A percentile compares a stretch with the other conserved stretches of the same genome.
These are phyloP conservation scores for Emergomyces africanus DNA, from an alignment of 2,329 filamentous ascomycete species.

Conservation along the genomic window DNA sequence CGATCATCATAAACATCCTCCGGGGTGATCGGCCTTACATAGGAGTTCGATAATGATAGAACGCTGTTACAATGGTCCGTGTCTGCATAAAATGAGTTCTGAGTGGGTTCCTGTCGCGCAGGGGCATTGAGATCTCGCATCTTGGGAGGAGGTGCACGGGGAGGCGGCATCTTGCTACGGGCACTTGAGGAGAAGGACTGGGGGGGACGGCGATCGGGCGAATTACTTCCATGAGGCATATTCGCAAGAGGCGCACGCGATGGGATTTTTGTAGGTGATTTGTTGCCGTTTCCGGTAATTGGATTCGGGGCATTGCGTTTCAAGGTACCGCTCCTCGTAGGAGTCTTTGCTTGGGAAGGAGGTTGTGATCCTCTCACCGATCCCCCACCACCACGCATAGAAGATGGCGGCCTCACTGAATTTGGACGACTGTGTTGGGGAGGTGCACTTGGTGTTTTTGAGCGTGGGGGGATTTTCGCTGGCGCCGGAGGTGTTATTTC, in stretches of 20 bases:
- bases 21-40: slow-evolving; percentile 49
- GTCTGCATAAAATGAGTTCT: slow-evolving; percentile 17
- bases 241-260: slow-evolving; percentile 34
- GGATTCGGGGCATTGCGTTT: slow-evolving; percentile 22
- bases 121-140: slow-evolving; percentile 71
- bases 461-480: slow-evolving; percentile 51
- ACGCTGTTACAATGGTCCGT: slow-evolving; percentile 41
- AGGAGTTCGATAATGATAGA: slow-evolving; percentile 21
- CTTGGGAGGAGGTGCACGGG: slow-evolving; percentile 68
- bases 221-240: slow-evolving; percentile 51
- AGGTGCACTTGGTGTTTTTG: slow-evolving; percentile 33
- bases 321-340: slow-evolving; percentile 28
- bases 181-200: slow-evolving; percentile 27
- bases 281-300: slow-evolving; percentile 12
- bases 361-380: slow-evolving; percentile 29
- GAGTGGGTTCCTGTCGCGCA: slow-evolving; percentile 29
- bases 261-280: slow-evolving; percentile 38
- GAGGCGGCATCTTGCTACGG: slow-evolving; percentile 37
- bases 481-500: slow-evolving; percentile 54
- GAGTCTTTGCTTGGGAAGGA: slow-evolving; percentile 35
- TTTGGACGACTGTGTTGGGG: slow-evolving; percentile 18
- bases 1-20: slow-evolving; percentile 80
- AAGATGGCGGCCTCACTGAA: slow-evolving; percentile 16
- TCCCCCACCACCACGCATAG: slow-evolving; percentile 22
- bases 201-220: slow-evolving; percentile 56